A percentile compares a stretch with the other conserved stretches of the same genome.
Evolutionary conservation across 805 yeast genomes (phyloP).

Genomic region (Candida parachauliodes): DNA sequence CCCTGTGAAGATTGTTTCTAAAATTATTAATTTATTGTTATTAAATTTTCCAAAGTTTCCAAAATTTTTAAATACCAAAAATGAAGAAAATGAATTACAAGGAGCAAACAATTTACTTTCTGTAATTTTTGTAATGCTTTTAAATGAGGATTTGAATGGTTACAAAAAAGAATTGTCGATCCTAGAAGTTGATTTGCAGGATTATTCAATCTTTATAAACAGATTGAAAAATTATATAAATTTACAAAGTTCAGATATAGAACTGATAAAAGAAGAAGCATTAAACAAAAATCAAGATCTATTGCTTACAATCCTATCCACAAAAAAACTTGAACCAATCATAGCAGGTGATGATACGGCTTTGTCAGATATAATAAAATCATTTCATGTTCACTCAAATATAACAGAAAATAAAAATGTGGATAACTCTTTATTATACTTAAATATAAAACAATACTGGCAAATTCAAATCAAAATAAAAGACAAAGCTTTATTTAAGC

Average conservation of each 20-base stretch:
- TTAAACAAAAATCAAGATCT: constrained; percentile 18
- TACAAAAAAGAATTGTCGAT: constrained; percentile 52
- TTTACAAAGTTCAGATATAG: neutral
- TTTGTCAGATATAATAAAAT: constrained; percentile 13
- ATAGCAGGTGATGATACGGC: constrained; percentile 5
- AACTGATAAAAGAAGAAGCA: constrained; percentile 23
- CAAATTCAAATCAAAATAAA: constrained; percentile 61
- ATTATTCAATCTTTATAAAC: constrained; percentile 18
- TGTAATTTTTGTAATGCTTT: constrained; percentile 64
- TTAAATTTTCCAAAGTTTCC: constrained; percentile 37
- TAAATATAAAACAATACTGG: constrained; percentile 58
- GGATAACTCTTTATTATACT: constrained; percentile 35
- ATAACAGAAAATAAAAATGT: constrained; percentile 11
- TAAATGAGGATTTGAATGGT: constrained; percentile 70
- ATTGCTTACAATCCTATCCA: constrained; percentile 20
- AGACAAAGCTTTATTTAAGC: constrained; percentile 73
- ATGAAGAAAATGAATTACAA: constrained; percentile 10
- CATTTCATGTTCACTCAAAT: constrained; percentile 18
- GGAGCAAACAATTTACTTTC: constrained; percentile 51
- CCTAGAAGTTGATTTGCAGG: constrained; percentile 38
- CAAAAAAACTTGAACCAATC: constrained; percentile 19
- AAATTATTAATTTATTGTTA: constrained; percentile 75
- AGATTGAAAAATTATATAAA: constrained; percentile 25
- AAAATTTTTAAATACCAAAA: constrained; percentile 17
- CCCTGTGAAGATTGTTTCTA: constrained; percentile 79